These are phyloP conservation scores for Periglandula ipomoeae DNA, from an alignment of 2,329 filamentous ascomycete species.

Conservation along the genomic window DNA sequence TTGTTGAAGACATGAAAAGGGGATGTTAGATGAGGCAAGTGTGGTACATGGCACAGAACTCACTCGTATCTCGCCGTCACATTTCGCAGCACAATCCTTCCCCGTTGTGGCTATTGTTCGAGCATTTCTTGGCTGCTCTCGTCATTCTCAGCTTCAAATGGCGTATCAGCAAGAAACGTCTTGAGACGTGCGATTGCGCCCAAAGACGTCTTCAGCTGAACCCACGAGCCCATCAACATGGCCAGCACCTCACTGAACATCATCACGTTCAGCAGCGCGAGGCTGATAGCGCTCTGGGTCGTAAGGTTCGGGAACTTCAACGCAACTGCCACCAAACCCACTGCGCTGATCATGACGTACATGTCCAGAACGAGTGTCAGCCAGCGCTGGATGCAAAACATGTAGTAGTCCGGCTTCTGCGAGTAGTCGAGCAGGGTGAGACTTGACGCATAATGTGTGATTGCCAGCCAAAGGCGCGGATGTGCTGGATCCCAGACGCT, in stretches of 20 bases:
- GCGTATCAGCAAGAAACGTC: constrained; percentile 5
- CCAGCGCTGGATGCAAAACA: constrained; percentile 38
- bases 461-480: constrained; percentile 18
- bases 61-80: constrained; percentile 11
- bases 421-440: constrained; percentile 27
- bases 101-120: constrained; percentile 10
- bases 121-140: neutral
- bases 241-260: constrained; percentile 6
- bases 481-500: constrained; percentile 15
- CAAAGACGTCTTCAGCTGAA: constrained; percentile 13
- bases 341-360: constrained; percentile 14
- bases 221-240: constrained; percentile 5
- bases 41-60: neutral
- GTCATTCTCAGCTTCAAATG: neutral
- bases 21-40: too few relatives aligned
- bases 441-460: constrained; percentile 29
- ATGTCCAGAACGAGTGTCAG: constrained; percentile 35
- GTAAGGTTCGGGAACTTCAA: constrained; percentile 1
- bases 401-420: constrained; percentile 22
- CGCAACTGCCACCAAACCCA: constrained; percentile 25
- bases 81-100: constrained; percentile 9
- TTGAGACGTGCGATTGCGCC: constrained; percentile 13
- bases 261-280: constrained; percentile 9
- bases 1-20: too few relatives aligned
- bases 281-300: constrained; percentile 4